These are phyloP conservation scores for Sporothrix curviconia DNA, from an alignment of 2,329 filamentous ascomycete genomes.

Conservation along the genomic window DNA sequence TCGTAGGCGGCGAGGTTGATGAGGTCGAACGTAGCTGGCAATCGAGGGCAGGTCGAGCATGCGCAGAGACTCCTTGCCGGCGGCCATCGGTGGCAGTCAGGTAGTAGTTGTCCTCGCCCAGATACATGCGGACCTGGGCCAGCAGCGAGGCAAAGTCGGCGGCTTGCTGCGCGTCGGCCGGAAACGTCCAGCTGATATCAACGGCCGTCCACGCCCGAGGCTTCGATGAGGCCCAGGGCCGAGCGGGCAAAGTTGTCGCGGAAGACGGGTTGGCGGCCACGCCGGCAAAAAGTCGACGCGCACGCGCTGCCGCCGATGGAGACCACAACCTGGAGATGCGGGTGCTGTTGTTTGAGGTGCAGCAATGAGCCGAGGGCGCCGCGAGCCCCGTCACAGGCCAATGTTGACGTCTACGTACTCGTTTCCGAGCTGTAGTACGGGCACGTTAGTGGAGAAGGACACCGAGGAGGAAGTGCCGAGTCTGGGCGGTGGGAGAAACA, in stretches of 20 bases:
- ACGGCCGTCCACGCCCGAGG: conserved; percentile 68
- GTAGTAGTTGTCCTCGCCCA: conserved; percentile 63
- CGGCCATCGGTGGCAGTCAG: conserved; percentile 68
- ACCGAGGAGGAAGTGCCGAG: neutral
- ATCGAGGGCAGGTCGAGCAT: conserved; percentile 61
- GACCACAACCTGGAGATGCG: conserved; percentile 65
- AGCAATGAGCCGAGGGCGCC: conserved; percentile 69
- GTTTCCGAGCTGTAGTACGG: conserved; percentile 68
- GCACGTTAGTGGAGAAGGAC: neutral
- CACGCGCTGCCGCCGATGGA: conserved; percentile 66
- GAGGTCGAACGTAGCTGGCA: conserved; percentile 61
- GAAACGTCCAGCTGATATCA: conserved; percentile 79
- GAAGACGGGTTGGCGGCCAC: conserved; percentile 54
- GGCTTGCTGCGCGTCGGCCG: conserved; percentile 58
- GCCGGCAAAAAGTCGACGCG: conserved; percentile 59
- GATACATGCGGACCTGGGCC: conserved; percentile 55
- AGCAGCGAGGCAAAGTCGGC: conserved; percentile 64
- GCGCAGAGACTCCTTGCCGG: conserved; percentile 57
- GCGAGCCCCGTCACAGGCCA: conserved; percentile 62
- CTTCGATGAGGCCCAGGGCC: conserved; percentile 59
- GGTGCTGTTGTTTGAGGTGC: conserved; percentile 63
- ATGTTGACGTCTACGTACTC: conserved; percentile 70
- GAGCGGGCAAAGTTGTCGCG: conserved; percentile 66
- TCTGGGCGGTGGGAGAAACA: conserved; percentile 27
- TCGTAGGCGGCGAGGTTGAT: conserved; percentile 79